Percentiles rank a stretch among this genome's conserved stretches.
These are phyloP conservation scores for Plasmopara muralis DNA, from an alignment of 352 stramenopile species.

Conservation along the genomic window DNA sequence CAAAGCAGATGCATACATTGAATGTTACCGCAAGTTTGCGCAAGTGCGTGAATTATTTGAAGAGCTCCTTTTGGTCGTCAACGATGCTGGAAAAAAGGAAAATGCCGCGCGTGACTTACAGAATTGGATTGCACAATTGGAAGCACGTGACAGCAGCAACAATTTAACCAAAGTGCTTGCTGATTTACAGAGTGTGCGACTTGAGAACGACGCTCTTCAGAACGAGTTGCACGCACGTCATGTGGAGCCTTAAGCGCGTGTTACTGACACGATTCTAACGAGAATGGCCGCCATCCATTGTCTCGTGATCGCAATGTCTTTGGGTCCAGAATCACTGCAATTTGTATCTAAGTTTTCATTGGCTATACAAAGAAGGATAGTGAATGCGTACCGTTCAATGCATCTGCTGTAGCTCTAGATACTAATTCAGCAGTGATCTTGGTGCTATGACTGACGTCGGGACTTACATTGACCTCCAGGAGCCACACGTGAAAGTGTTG, in stretches of 20 bases:
- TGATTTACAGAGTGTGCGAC: conserved; percentile 62
- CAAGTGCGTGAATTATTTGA: conserved; percentile 81
- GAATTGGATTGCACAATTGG: conserved; percentile 78
- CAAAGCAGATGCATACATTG: conserved; percentile 43
- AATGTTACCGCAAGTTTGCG: conserved; percentile 82
- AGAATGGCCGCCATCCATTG: conserved; percentile 5
- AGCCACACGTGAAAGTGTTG: conserved; percentile 52
- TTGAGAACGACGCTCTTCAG: conserved; percentile 61
- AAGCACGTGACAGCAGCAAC: conserved; percentile 57
- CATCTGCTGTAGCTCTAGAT: conserved; percentile 41
- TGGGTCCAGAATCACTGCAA: conserved; percentile 2
- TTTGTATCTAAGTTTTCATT: not conserved
- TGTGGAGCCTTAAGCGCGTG: not conserved
- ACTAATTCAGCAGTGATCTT: conserved; percentile 44
- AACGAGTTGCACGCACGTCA: conserved; percentile 34
- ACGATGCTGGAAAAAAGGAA: conserved; percentile 70
- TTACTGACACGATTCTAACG: not conserved
- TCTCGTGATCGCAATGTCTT: conserved; percentile 1
- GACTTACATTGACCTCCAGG: conserved; percentile 85
- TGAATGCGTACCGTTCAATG: conserved; percentile 25
- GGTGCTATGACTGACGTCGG: conserved; percentile 80
- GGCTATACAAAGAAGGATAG: not conserved
- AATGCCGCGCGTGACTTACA: conserved; percentile 68
- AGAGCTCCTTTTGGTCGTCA: conserved; percentile 57
- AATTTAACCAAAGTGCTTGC: conserved; percentile 66